Base-by-base conservation (phyloP, 2,329 filamentous ascomycete genomes). In the Cryphonectria nitschkei region DNA sequence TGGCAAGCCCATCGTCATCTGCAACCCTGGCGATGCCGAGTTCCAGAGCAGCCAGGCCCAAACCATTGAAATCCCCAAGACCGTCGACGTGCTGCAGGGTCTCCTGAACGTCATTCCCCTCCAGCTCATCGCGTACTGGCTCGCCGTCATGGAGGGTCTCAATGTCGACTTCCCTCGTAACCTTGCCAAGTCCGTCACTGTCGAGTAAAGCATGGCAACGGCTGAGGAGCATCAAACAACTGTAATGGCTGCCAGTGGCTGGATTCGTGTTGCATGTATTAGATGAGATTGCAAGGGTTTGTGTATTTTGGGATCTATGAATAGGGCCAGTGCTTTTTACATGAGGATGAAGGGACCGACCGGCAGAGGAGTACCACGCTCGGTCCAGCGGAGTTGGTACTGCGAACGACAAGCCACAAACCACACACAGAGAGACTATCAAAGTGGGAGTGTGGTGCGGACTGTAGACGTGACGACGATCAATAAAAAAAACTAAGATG, bases 91-190 rank as follows among this genome's bases (percentile, higher is more conserved):
- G 78, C 89, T 99, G 71, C 96, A 99, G 86, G 96, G 96, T 82
- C 91, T 99, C 76, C 89, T 99, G 80, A 99, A 99, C 83, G 96
- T 99, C 79, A 93, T 99, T 76, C 96, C 96, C 67, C 88, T 99
- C 78, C 96, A 99, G 87, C 88, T 99, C 77, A 98, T 99, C 85
- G 93, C 96, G 72, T 99, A 99, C 89, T 98, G 96, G 95, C 90
- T 99, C 75, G 96, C 96, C 68, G 95, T 99, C 78, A 92, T 92
- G 76, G 96, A 97, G 86, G 95, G 95, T 67, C 87, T 98, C 76
- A 98, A 99, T 81, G 96, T 99, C 72, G 96, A 99, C 81, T 98
- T 98, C 90, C 96, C 96, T 71, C 92, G 96, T 79, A 99, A 99
- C 87, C 85, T 99, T 84, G 96, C 96, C 82, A 99, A 99, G 90